Evolutionary conservation across 208 protist species (phyloP).

Genomic region (Trichomonas vaginalis): DNA sequence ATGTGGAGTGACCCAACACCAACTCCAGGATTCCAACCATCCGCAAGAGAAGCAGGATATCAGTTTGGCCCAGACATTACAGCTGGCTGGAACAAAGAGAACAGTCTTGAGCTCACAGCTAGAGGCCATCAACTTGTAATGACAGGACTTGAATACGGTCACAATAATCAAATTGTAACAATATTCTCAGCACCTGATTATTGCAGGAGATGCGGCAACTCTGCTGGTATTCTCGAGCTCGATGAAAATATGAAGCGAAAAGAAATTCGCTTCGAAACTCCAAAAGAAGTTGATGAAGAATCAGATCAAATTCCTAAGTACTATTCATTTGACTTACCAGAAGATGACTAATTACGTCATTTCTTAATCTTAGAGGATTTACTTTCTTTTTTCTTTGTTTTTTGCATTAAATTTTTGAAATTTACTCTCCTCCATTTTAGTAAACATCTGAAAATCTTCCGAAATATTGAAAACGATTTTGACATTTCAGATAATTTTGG

Average conservation of each 20-base stretch:
- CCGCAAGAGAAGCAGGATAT: constrained; percentile 59
- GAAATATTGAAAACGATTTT: too few species aligned
- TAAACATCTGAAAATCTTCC: too few species aligned
- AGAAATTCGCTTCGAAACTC: neutral
- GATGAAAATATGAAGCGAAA: constrained; percentile 80
- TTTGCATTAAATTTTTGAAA: too few species aligned
- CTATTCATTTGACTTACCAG: neutral
- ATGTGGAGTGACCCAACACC: constrained; percentile 51
- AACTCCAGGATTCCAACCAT: constrained; percentile 74
- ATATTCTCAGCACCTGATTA: constrained; percentile 97
- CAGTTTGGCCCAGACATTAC: constrained; percentile 91
- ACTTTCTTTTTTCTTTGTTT: too few species aligned
- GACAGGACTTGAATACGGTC: constrained; percentile 84
- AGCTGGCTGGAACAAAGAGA: constrained; percentile 91
- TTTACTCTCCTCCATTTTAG: too few species aligned
- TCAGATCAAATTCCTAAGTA: neutral
- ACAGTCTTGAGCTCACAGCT: constrained; percentile 77
- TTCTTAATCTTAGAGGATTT: too few species aligned
- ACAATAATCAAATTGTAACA: constrained; percentile 87
- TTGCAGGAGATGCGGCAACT: constrained; percentile 57
- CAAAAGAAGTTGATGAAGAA: neutral
- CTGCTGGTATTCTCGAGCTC: constrained; percentile 81
- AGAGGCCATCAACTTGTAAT: constrained; percentile 44
- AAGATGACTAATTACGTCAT: neutral
- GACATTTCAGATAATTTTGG: too few species aligned